These are phyloP conservation scores for Russula griseocarnosa DNA, from an alignment of 768 basidiomycete genomes.

Conservation along the genomic window DNA sequence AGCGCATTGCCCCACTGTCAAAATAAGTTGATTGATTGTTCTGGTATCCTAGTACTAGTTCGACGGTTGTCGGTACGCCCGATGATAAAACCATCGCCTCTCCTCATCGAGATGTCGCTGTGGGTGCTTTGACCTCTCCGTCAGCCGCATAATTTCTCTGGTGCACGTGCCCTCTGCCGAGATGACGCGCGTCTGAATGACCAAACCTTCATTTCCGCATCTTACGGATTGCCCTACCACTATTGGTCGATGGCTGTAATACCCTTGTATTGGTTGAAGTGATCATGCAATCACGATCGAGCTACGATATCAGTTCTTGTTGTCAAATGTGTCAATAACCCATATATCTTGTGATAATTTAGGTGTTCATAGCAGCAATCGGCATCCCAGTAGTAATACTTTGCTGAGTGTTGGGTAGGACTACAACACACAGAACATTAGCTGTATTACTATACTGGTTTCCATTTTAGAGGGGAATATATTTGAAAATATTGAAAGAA, in stretches of 20 bases:
- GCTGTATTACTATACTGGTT: background rate
- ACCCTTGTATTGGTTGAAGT: background rate
- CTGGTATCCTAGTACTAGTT: conserved; percentile 4
- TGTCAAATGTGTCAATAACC: background rate
- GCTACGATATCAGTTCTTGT: background rate
- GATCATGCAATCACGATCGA: too few species aligned
- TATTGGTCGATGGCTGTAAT: background rate
- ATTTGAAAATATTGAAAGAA: background rate
- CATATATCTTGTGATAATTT: background rate
- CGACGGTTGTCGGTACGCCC: conserved; percentile 19
- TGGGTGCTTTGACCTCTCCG: background rate
- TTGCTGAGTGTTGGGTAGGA: background rate
- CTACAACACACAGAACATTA: too few species aligned
- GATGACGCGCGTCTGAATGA: background rate
- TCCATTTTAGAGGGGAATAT: background rate
- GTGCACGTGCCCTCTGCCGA: background rate
- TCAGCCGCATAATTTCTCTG: background rate
- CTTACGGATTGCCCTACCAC: background rate
- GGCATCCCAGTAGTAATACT: background rate
- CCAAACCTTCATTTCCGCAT: background rate
- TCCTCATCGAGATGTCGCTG: conserved; percentile 2
- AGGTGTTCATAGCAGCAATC: background rate
- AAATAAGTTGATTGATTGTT: background rate
- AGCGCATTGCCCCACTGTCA: background rate
- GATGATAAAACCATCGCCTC: conserved; percentile 12